A percentile compares a stretch with the other conserved stretches of the same genome.
phyloP scores from a whole-genome alignment of 2,329 filamentous ascomycete genomes.

The Penicillium sp. region DNA sequence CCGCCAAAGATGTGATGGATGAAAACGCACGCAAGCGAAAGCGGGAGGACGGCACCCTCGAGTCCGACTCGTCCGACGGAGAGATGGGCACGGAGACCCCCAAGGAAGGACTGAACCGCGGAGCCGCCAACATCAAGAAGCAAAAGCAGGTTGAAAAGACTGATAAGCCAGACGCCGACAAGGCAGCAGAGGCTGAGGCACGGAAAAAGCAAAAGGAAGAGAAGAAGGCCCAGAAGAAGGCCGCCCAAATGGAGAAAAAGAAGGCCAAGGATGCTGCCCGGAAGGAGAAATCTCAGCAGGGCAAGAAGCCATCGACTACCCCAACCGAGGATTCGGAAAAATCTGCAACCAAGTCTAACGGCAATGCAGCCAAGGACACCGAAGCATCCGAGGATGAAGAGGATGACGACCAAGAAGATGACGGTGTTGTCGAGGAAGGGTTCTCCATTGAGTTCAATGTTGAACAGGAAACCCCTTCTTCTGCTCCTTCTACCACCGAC shows the following conservation, averaged over 20 bases:
- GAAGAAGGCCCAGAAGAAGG: conserved; percentile 50
- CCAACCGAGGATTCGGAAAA: conserved; percentile 24
- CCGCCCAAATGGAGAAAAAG: conserved; percentile 50
- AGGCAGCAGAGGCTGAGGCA: conserved; percentile 36
- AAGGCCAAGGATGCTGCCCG: conserved; percentile 45
- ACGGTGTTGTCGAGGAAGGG: conserved; percentile 50
- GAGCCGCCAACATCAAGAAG: conserved; percentile 48
- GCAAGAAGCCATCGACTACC: conserved; percentile 23
- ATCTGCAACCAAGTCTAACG: conserved; percentile 22
- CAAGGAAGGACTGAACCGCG: conserved; percentile 61
- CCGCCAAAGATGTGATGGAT: conserved; percentile 89
- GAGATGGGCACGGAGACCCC: conserved; percentile 53
- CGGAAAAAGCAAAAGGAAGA: conserved; percentile 42
- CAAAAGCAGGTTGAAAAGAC: conserved; percentile 52
- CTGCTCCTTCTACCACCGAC: conserved; percentile 51
- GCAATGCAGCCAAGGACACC: conserved; percentile 17
- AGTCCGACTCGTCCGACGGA: conserved; percentile 48
- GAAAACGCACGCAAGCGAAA: conserved; percentile 81
- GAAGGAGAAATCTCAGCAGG: conserved; percentile 35
- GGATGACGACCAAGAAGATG: conserved; percentile 32
- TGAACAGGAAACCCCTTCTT: conserved; percentile 40
- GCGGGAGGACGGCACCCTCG: conserved; percentile 60
- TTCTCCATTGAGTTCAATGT: conserved; percentile 51
- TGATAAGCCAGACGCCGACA: conserved; percentile 23
- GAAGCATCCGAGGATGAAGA: conserved; percentile 26